Evolutionary conservation across 176 grass and related monocot genomes (phyloP).

Genomic region (Zea luxurians): DNA sequence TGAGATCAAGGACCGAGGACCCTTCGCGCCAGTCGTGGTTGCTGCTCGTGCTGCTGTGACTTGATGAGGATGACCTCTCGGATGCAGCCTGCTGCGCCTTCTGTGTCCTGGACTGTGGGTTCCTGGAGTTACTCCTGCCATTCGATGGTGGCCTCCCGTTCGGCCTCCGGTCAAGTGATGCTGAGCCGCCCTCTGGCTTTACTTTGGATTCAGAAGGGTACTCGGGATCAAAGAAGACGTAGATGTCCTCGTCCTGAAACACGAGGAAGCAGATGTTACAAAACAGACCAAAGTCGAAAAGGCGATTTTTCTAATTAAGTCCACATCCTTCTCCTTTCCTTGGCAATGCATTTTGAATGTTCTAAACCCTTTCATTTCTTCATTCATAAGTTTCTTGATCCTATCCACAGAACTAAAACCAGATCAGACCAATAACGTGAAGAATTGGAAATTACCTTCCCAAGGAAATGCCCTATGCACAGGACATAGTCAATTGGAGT

Average conservation of each 20-base stretch:
- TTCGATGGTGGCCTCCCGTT: slow-evolving; percentile 57
- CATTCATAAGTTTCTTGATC: background rate
- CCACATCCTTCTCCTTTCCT: background rate
- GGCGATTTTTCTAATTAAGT: background rate
- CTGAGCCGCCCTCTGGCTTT: slow-evolving; percentile 59
- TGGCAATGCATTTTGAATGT: background rate
- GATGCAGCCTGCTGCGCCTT: slow-evolving; percentile 51
- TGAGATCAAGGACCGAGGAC: slow-evolving; percentile 92
- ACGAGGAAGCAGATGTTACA: slow-evolving; percentile 15
- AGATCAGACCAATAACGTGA: background rate
- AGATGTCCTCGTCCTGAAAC: slow-evolving; percentile 95
- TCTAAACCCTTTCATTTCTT: background rate
- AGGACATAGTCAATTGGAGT: slow-evolving; percentile 98
- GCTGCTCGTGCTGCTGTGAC: slow-evolving; percentile 42
- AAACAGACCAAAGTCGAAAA: background rate
- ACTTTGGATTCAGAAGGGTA: slow-evolving; percentile 79
- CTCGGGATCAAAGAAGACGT: slow-evolving; percentile 96
- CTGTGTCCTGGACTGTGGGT: slow-evolving; percentile 49
- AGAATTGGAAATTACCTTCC: slow-evolving; percentile 67
- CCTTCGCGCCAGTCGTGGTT: slow-evolving; percentile 83
- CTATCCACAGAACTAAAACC: slow-evolving; percentile 16
- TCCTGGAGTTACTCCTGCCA: slow-evolving; percentile 60
- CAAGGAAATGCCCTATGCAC: slow-evolving; percentile 92
- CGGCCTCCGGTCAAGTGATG: slow-evolving; percentile 51
- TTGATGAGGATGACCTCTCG: slow-evolving; percentile 52